Conservation (phyloP, 169 alveolate genomes). For the Blepharisma undulans region DNA sequence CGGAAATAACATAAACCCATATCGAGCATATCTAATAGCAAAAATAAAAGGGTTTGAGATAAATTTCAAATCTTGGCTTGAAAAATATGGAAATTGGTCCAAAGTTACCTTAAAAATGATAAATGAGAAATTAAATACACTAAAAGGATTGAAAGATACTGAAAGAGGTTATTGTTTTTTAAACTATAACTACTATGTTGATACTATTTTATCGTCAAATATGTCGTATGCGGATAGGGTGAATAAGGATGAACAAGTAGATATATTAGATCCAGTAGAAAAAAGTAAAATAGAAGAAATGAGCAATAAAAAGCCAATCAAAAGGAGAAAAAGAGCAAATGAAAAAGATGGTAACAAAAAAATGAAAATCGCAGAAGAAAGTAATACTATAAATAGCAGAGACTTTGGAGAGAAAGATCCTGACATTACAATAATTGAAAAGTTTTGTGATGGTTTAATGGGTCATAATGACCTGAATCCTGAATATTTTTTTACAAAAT, state of each 20-base stretch:
- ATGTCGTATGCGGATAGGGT: neutral
- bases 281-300: neutral
- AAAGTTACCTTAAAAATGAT: neutral
- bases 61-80: neutral
- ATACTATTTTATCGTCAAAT: neutral
- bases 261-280: neutral
- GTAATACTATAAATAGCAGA: no score
- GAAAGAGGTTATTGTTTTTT: neutral
- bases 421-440: neutral
- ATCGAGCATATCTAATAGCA: neutral
- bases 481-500: no score
- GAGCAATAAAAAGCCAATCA: no score
- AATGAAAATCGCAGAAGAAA: neutral
- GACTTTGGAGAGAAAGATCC: neutral
- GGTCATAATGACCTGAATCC: neutral
- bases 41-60: neutral
- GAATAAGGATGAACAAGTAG: neutral
- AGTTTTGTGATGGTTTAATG: neutral
- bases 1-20: neutral
- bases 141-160: neutral
- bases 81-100: neutral
- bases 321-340: no score
- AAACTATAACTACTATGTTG: neutral
- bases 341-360: no score
- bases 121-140: neutral